Evolutionary conservation across 805 yeast genomes (phyloP), one percentile per base, ranked within the genome.

Genomic region (Starmerella davenportii): DNA sequence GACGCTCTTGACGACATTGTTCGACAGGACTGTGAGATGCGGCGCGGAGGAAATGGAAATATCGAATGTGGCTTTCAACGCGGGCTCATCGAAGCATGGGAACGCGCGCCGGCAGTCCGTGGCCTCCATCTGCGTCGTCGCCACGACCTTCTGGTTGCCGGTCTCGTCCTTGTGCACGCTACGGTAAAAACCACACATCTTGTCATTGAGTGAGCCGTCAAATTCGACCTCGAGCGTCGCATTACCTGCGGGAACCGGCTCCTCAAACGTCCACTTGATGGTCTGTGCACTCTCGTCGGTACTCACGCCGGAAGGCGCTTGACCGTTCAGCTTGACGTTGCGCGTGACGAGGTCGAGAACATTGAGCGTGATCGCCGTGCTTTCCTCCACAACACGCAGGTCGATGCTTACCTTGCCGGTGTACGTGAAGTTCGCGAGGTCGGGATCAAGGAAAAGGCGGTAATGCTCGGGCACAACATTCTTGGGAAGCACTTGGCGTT

Each of bases 81-180:
- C 65, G 7, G 84, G 82, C 57, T 76, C 80, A 55, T 76, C 84
- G 48, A 72, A 72, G 51, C 74, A 74, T 15, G 84, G 84, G 67
- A 77, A 77, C 4, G 84, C 81, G 41, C 77, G 66, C 49, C 84
- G 72, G 52, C 80, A 75, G 58, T 76, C 84, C 25, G 81, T 74
- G 27, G 84, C 74, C 60, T 76, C 82, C 72, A 76, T 71, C 58
- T 73, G 79, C 32, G 79, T 70, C 44, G 76, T 68, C 31, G 77
- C 78, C 46, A 74, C 62, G 50, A 69, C 70, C 45, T 69, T 65
- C 40, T 69, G 64, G 41, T 63, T 54, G 29, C 79, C 79, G 30
- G 51, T 39, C 44, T 63, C 68, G 50, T 69, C 72, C 38, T 51
- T 57, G 59, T 74, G 74, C 24, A 72, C 62, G 13, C 79, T 71